Evolutionary conservation across 1,284 basidiomycete species (phyloP).

Genomic region (Sporisorium sorghi): DNA sequence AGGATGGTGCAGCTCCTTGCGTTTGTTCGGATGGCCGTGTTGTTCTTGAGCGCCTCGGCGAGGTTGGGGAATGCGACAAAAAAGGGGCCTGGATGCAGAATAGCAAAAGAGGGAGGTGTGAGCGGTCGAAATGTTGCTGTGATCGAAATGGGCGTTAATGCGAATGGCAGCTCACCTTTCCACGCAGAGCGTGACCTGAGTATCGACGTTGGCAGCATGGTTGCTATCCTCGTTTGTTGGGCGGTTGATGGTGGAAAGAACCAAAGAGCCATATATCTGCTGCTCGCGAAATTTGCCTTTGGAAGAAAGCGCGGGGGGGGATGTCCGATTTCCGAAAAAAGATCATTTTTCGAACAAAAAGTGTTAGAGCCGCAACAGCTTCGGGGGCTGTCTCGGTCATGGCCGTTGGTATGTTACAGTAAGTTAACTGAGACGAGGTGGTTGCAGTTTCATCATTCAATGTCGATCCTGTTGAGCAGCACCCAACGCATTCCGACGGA

Average conservation of each 20-base stretch:
- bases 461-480: background rate
- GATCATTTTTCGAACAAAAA: background rate
- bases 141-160: too few relatives aligned
- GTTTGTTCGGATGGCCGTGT: slow-evolving; percentile 87
- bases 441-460: background rate
- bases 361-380: slow-evolving; percentile 10
- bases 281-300: slow-evolving; percentile 5
- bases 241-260: slow-evolving; percentile 7
- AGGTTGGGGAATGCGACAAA: slow-evolving; percentile 94
- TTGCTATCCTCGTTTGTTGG: background rate
- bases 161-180: slow-evolving; percentile 54
- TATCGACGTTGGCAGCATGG: slow-evolving; percentile 54
- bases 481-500: background rate
- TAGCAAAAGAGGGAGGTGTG: background rate
- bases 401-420: too few relatives aligned
- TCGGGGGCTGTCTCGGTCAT: slow-evolving; percentile 3
- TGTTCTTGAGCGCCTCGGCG: slow-evolving; percentile 82
- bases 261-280: too few relatives aligned
- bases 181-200: slow-evolving; percentile 58
- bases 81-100: slow-evolving; percentile 79
- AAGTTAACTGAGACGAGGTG: too few relatives aligned
- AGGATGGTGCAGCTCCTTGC: slow-evolving; percentile 91
- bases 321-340: slow-evolving; percentile 20
- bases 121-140: background rate
- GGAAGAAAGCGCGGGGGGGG: background rate